Evolutionary conservation across 805 yeast species (phyloP), one percentile per base, ranked within the genome.

Genomic region (Starmera pachycereana): DNA sequence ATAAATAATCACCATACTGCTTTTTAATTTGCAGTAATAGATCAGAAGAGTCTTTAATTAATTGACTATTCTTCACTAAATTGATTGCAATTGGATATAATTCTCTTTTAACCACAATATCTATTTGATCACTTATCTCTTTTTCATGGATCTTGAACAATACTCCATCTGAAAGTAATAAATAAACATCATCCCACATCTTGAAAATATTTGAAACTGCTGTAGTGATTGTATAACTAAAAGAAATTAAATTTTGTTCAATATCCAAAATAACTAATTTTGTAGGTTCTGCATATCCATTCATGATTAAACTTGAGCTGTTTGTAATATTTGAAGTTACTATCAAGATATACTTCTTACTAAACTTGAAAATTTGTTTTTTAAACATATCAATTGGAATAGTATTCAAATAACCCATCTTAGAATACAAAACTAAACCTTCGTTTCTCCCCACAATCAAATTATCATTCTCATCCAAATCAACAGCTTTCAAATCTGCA

Each of bases 111-210:
- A 79, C 65, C 7, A 87, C 69, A 8, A 78, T 71, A 16, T 78
- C 78, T 10, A 92, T 63, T 52, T 85, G 85, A 38, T 79, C 78
- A n/a, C 71, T 65, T 9, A 82, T 53, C 0, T 78, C 62, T 48
- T 79, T 81, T 52, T 86, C 94, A 34, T 72, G 76, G 12, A 87
- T 58, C 42, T 71, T 71, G 53, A 81, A 78, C 8, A 90, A 60
- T 2, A 82, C 60, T 0, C 96, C 96, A 55, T 88, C 95, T 1
- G 80, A 64, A 3, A 87, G 75, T 12, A 89, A 58, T 8, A 86
- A 60, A 48, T 69, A 79, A 12, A 81, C 51, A 39, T 75, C 76
- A 29, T 64, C 68, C 75, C 81, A 74, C 44, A 74, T 61, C 16
- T 60, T 55, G 41, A 87, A 74, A 0, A 80, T 65, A 37, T 80